Evolutionary conservation across 2,329 filamentous ascomycete species (phyloP), one percentile per base, ranked within the genome.

Genomic region (Nemania diffusa): DNA sequence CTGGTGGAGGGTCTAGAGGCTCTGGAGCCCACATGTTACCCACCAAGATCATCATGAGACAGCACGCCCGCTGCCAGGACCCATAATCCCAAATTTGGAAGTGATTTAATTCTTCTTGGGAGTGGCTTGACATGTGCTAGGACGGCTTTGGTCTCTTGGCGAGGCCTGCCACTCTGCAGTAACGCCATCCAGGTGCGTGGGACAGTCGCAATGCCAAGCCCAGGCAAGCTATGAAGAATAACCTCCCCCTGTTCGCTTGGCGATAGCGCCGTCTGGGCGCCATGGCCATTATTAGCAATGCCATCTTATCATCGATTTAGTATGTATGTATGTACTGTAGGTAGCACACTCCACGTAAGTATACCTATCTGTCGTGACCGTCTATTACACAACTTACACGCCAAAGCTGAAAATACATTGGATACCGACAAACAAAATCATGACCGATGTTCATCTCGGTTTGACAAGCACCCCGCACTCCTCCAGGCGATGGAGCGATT

Each of bases 31-130:
- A 64, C 53, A 59, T 55, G 3, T 40, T 50, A 56, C 53, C 69
- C 65, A 70, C 60, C 51, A 20, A 59, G 62, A 64, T 59, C 61
- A 42, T 68, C 65, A 68, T 65, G 56, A 68, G 62, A 66, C 68
- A 55, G 32, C 11, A 27, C 32, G 44, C 51, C 46, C 53, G 40
- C 57, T 34, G 27, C 15, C 27, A 51, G 34, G 61, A 44, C 52
- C 60, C 65, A 58, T 63, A 34, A 13, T 40, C 57, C 65, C 62
- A 57, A 59, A 57, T 59, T 44, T 70, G 68, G 65, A 62, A 68
- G 61, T 63, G 62, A 62, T 65, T 51, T 34, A 51, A 60, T 46
- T 53, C 48, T 52, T 68, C 60, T 56, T 57, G 64, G 61, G 50
- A 53, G 52, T 26, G 42, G 29, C 32, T 46, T 56, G 34, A 51